phyloP scores from a whole-genome alignment of 805 yeast genomes.

The Metschnikowia kofuensis region DNA sequence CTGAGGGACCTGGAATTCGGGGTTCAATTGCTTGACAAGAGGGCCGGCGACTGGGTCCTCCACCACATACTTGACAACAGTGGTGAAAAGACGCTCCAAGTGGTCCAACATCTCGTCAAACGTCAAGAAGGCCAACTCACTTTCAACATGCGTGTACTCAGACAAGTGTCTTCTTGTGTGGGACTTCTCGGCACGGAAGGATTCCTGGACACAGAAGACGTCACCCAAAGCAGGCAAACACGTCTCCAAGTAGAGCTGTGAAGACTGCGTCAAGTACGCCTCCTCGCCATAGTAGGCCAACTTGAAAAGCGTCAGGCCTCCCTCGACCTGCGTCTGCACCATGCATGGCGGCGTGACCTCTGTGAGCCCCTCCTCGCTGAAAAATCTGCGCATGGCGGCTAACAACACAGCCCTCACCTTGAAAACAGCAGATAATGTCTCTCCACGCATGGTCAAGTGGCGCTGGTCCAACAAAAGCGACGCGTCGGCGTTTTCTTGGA shows the following conservation, averaged over 20 bases:
- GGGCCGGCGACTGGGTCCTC: conserved; percentile 94
- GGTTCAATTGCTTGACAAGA: conserved; percentile 86
- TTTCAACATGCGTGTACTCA: conserved; percentile 96
- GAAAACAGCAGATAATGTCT: conserved; percentile 87
- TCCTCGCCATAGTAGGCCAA: conserved; percentile 95
- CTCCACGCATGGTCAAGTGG: conserved; percentile 96
- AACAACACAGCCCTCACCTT: conserved; percentile 86
- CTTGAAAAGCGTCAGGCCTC: conserved; percentile 94
- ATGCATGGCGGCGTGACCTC: conserved; percentile 99
- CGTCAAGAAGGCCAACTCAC: conserved; percentile 82
- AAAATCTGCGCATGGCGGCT: conserved; percentile 71
- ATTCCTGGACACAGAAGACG: conserved; percentile 95
- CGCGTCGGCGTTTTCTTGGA: conserved; percentile 93
- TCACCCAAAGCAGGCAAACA: conserved; percentile 96
- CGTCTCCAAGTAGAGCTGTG: conserved; percentile 95
- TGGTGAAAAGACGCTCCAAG: conserved; percentile 74
- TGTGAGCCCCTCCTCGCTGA: conserved; percentile 64
- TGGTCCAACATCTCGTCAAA: conserved; percentile 86
- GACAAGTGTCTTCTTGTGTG: conserved; percentile 97
- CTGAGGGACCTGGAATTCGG: conserved; percentile 77
- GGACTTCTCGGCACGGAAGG: conserved; percentile 98
- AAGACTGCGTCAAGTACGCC: conserved; percentile 93
- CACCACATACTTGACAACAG: conserved; percentile 68
- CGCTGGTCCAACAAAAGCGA: conserved; percentile 90
- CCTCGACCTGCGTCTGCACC: conserved; percentile 99